Evolutionary conservation across 2,329 filamentous ascomycete species (phyloP).

Genomic region (Penicillium oxalicum): DNA sequence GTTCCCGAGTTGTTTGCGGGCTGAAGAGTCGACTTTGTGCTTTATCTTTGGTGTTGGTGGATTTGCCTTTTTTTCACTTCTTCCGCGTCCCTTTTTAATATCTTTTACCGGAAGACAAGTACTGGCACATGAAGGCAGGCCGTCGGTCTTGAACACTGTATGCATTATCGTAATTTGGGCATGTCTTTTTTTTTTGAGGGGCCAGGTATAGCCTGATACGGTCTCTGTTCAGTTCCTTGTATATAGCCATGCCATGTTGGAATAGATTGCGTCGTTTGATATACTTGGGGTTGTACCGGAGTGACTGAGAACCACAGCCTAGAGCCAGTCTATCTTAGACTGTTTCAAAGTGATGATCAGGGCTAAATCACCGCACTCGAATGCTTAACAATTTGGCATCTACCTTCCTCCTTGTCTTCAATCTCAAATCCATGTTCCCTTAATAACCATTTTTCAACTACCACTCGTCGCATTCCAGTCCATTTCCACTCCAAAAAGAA

Average conservation of each 20-base stretch:
- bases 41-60: constrained; percentile 21
- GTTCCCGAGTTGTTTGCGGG: constrained; percentile 6
- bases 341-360: too few relatives aligned
- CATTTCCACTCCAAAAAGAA: not conserved
- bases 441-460: too few relatives aligned
- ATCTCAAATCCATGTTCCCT: too few relatives aligned
- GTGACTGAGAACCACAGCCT: not conserved
- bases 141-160: constrained; percentile 12
- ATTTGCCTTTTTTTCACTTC: constrained; percentile 11
- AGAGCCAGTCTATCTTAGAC: too few relatives aligned
- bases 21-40: constrained; percentile 10
- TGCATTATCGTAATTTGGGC: constrained; percentile 15
- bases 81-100: not conserved
- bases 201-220: constrained; percentile 16
- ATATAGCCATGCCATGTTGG: constrained; percentile 20
- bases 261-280: constrained; percentile 18
- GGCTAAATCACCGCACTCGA: too few relatives aligned
- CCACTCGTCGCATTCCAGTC: too few relatives aligned
- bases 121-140: not conserved
- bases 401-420: too few relatives aligned
- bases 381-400: too few relatives aligned
- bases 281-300: not conserved
- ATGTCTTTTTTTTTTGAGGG: constrained; percentile 1
- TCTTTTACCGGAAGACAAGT: not conserved
- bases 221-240: constrained; percentile 13